Evolutionary conservation across 176 grass and related monocot species (phyloP).

Genomic region (Hsuehochloa calcarea): DNA sequence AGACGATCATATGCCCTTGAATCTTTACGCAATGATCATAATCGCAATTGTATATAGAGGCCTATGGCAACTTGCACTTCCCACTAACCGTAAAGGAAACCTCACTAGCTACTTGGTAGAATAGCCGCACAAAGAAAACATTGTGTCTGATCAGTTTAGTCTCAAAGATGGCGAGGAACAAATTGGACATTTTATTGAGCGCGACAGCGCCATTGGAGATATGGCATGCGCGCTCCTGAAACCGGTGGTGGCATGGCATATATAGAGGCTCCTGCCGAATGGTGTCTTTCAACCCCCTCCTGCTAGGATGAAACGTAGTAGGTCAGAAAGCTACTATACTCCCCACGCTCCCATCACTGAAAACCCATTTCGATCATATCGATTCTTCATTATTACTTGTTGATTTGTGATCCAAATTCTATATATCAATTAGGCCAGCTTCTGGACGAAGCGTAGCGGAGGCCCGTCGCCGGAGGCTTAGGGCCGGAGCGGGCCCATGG

Average conservation of each 20-base stretch:
- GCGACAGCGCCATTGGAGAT: conserved; percentile 5
- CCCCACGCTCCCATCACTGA: background rate
- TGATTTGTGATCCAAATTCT: too few relatives aligned
- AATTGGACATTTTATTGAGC: background rate
- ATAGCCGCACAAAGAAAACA: conserved; percentile 22
- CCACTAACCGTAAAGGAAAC: conserved; percentile 18
- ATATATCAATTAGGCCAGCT: too few relatives aligned
- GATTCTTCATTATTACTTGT: too few relatives aligned
- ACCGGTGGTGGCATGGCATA: background rate
- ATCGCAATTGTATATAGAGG: conserved; percentile 22
- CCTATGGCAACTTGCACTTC: conserved; percentile 34
- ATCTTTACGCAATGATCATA: background rate
- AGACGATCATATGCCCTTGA: background rate
- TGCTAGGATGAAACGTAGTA: background rate
- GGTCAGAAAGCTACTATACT: background rate
- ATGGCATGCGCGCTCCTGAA: conserved; percentile 10
- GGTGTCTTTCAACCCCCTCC: background rate
- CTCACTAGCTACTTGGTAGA: conserved; percentile 5
- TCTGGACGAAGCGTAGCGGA: too few relatives aligned
- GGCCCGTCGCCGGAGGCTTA: too few relatives aligned
- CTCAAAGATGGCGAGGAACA: background rate
- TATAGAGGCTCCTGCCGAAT: background rate
- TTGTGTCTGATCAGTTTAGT: background rate
- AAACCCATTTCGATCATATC: background rate
- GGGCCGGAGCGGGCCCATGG: too few relatives aligned